Evolutionary conservation across 768 basidiomycete genomes (phyloP).

Genomic region (Mycena amicta): DNA sequence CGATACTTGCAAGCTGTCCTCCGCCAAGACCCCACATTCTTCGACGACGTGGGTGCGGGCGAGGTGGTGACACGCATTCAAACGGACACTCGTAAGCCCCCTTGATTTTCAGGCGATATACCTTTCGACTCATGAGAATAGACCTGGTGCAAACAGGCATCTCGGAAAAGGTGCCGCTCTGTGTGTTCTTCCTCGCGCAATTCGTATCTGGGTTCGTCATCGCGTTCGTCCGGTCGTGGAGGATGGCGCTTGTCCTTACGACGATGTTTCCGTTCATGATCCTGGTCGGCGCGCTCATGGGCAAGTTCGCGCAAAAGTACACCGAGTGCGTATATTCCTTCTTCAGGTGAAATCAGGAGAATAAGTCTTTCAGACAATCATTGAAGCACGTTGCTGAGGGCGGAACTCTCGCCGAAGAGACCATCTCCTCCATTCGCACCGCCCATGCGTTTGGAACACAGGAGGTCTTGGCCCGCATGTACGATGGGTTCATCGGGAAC

Average conservation of each 20-base stretch:
- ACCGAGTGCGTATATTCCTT: constrained; percentile 58
- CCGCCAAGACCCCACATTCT: constrained; percentile 86
- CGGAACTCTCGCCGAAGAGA: constrained; percentile 88
- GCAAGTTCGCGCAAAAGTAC: constrained; percentile 61
- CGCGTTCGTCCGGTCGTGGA: constrained; percentile 73
- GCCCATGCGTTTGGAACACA: constrained; percentile 91
- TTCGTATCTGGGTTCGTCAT: constrained; percentile 83
- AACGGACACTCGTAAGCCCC: constrained; percentile 75
- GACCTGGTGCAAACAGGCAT: constrained; percentile 92
- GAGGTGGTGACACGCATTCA: constrained; percentile 93
- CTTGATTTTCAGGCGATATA: too few species aligned
- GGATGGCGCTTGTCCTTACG: constrained; percentile 79
- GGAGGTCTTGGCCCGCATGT: constrained; percentile 60
- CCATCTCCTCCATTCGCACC: constrained; percentile 86
- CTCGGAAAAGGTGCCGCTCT: constrained; percentile 82
- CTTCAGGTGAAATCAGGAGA: too few species aligned
- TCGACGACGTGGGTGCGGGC: constrained; percentile 91
- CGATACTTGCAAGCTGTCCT: constrained; percentile 75
- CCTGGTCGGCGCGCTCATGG: constrained; percentile 72
- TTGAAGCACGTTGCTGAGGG: constrained; percentile 76
- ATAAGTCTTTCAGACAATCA: constrained; percentile 64
- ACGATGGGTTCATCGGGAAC: constrained; percentile 59
- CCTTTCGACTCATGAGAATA: too few species aligned
- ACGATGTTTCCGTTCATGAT: constrained; percentile 83
- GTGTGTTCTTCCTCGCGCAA: constrained; percentile 61